phyloP scores from a whole-genome alignment of 176 grass and related monocot genomes.

The sorghum (Sorghum bicolor) region DNA sequence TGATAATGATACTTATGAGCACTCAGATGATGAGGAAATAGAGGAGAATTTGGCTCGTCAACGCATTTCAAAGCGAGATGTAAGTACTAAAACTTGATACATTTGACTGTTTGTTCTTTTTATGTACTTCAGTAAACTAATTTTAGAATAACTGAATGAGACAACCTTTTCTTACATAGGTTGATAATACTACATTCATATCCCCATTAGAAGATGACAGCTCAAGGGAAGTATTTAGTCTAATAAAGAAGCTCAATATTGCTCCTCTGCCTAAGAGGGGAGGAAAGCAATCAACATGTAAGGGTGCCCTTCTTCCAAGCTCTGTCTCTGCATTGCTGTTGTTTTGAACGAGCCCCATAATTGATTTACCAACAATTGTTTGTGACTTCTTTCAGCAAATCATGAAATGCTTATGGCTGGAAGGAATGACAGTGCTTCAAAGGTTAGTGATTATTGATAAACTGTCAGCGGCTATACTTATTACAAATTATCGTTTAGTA shows the following conservation, averaged over 20 bases:
- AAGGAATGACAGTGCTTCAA: slow-evolving; percentile 58
- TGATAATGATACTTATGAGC: slow-evolving; percentile 71
- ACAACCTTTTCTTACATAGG: slow-evolving; percentile 27
- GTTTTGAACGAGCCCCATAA: not conserved
- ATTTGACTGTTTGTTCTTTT: no score
- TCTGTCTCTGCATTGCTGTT: not conserved
- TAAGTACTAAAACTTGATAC: no score
- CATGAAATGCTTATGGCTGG: slow-evolving; percentile 57
- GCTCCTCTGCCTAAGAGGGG: slow-evolving; percentile 71
- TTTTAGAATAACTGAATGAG: slow-evolving; percentile 6
- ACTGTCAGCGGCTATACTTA: not conserved
- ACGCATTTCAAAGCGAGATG: slow-evolving; percentile 54
- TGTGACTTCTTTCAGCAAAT: slow-evolving; percentile 49
- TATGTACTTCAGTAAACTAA: slow-evolving; percentile 6
- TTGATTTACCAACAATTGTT: slow-evolving; percentile 12
- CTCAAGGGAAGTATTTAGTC: slow-evolving; percentile 90
- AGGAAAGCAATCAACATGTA: slow-evolving; percentile 66
- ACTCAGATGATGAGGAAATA: slow-evolving; percentile 92
- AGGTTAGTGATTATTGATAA: slow-evolving; percentile 48
- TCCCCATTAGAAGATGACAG: slow-evolving; percentile 70
- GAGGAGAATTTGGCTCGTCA: slow-evolving; percentile 68
- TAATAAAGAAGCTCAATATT: slow-evolving; percentile 96
- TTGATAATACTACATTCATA: slow-evolving; percentile 42
- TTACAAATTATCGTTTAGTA: not conserved
- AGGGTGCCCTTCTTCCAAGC: slow-evolving; percentile 16